Evolutionary conservation across 352 stramenopile species (phyloP), one percentile per base, ranked within the genome.

Genomic region (Plasmopara halstedii): DNA sequence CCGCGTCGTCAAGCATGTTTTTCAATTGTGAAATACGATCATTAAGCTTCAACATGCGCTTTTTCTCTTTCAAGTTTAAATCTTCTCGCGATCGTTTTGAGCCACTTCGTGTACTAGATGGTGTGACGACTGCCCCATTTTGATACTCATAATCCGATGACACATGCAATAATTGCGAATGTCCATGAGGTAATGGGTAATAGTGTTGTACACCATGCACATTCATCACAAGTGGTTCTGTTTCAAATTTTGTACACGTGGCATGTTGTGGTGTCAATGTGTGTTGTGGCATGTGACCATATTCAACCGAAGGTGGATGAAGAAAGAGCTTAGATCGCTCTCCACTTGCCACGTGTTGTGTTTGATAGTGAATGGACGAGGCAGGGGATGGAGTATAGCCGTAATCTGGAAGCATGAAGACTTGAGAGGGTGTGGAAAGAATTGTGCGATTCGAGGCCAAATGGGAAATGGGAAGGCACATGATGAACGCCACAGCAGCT

Each of bases 31-130:
- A 85, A 57, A 92, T 92, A 34, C 75, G 78, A 47, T 92, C 78
- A 42, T 92, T 92, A 3, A 92, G 70, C 71, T 92, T 92, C 50
- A 88, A 89, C 80, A 92, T 89, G 56, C 80, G 77, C 67, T 88
- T 88, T 65, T 92, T 92, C 58, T 92, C 80, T 62, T 89, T 89
- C 8, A 85, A 23, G 43, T 92, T 92, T 2, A 92, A 62, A 44
- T 89, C 80, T 43, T 92, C 75, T 9, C 80, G 71, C 3, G 71
- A 87, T 29, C 78, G 77, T 47, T 83, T 86, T 11, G 72, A 58
- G 45, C 65, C 57, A 18, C 53, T 64, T 23, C 55, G 56, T 0
- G 56, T 43, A 18, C 37, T 50, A 0, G 64, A 67, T 1, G 62
- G 62, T 25, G 70, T 80, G 14, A 63, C 62, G 2, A 63, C 62